Conservation (phyloP, 108 stramenopile genomes). For the Chaetoceros muelleri region DNA sequence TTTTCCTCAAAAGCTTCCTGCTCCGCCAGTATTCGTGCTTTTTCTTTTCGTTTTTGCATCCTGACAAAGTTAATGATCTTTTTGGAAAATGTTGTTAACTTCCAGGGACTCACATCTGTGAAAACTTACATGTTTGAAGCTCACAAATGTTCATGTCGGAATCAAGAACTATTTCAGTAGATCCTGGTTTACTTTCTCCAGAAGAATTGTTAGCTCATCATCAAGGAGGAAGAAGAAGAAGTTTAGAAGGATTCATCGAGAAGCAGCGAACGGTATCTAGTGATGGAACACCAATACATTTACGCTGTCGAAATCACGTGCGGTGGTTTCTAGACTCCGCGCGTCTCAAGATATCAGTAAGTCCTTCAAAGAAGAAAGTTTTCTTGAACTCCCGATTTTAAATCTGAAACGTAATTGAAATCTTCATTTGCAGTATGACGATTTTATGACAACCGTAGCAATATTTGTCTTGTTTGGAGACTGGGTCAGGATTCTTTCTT, state of each 20-base stretch:
- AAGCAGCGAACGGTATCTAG: neutral
- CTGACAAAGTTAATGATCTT: neutral
- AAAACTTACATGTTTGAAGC: too few relatives aligned
- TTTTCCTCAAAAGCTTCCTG: neutral
- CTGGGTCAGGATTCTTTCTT: constrained; percentile 36
- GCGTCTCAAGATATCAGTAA: constrained; percentile 33
- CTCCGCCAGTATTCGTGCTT: neutral
- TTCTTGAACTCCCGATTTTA: too few relatives aligned
- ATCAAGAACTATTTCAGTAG: constrained; percentile 36
- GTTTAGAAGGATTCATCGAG: constrained; percentile 24
- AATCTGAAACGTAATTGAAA: neutral
- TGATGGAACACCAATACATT: neutral
- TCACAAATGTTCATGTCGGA: too few relatives aligned
- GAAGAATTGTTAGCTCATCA: constrained; percentile 25
- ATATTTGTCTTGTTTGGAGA: constrained; percentile 54
- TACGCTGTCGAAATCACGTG: constrained; percentile 12
- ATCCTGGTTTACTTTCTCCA: constrained; percentile 32
- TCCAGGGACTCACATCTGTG: too few relatives aligned
- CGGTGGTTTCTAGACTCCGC: constrained; percentile 36
- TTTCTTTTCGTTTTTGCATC: neutral
- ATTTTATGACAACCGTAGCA: constrained; percentile 49
- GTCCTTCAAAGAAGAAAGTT: too few relatives aligned
- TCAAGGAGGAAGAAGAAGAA: constrained; percentile 12
- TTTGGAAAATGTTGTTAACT: too few relatives aligned
- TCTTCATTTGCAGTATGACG: constrained; percentile 26